phyloP scores from a whole-genome alignment of 352 stramenopile genomes.

The Globisporangium yorkense region DNA sequence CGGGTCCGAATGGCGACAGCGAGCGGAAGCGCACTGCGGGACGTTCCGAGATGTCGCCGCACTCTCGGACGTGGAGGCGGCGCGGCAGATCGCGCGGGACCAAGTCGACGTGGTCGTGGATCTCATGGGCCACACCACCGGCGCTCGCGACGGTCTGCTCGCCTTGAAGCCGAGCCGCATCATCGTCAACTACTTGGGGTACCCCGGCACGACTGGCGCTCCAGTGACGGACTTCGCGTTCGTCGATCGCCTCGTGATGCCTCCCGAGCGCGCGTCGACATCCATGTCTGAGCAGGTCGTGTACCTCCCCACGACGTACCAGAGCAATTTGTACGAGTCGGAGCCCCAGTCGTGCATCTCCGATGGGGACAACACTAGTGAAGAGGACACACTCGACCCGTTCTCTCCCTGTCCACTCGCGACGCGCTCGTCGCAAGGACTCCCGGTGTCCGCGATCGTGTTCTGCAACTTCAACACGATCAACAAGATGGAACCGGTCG shows the following conservation, averaged over 20 bases:
- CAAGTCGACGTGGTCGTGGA: conserved; percentile 85
- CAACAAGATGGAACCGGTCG: conserved; percentile 91
- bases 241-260: conserved; percentile 60
- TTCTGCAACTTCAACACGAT: conserved; percentile 94
- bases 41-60: conserved; percentile 60
- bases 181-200: conserved; percentile 89
- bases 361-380: background rate
- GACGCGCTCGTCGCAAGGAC: conserved; percentile 17
- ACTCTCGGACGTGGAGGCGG: conserved; percentile 45
- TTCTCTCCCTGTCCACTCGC: conserved; percentile 15
- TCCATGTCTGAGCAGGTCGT: conserved; percentile 80
- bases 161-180: conserved; percentile 55
- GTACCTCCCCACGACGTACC: conserved; percentile 88
- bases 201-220: conserved; percentile 83
- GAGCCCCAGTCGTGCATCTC: conserved; percentile 8
- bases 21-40: conserved; percentile 42
- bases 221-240: conserved; percentile 72
- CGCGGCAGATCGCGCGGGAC: conserved; percentile 45
- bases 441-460: conserved; percentile 31
- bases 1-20: conserved; percentile 44
- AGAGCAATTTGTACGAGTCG: conserved; percentile 83
- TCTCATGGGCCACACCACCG: conserved; percentile 89
- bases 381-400: background rate
- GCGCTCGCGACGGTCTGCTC: conserved; percentile 54
- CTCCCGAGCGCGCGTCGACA: conserved; percentile 33